These are phyloP conservation scores for Citrus inodora DNA, from an alignment of 345 rosid species.

Conservation along the genomic window DNA sequence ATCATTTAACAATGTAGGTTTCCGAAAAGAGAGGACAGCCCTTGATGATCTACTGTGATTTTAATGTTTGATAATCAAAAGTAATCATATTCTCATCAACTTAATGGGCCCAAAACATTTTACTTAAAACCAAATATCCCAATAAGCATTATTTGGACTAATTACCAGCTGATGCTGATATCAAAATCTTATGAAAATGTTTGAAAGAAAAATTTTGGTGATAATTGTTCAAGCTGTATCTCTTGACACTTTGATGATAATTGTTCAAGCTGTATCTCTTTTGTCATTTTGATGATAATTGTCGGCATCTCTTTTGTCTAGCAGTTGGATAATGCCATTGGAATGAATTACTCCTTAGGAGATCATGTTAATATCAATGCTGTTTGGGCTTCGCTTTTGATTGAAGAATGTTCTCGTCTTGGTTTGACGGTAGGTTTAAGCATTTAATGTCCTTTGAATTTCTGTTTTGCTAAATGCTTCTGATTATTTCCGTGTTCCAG, in stretches of 20 bases:
- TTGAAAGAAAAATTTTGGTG: neutral
- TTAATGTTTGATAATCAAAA: neutral
- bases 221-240: slow-evolving; percentile 21
- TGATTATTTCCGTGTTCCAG: slow-evolving; percentile 49
- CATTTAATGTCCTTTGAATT: slow-evolving; percentile 12
- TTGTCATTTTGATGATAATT: slow-evolving; percentile 22
- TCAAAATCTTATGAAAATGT: neutral
- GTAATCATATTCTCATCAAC: neutral
- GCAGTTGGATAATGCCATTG: slow-evolving; percentile 58
- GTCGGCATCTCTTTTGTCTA: slow-evolving; percentile 27
- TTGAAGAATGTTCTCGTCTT: slow-evolving; percentile 93
- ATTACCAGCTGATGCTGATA: slow-evolving; percentile 2
- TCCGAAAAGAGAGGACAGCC: neutral
- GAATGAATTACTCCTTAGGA: slow-evolving; percentile 36
- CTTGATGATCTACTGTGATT: neutral
- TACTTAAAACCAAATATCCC: neutral
- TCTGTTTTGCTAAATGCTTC: slow-evolving; percentile 22
- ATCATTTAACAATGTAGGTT: neutral
- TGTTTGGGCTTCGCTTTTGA: slow-evolving; percentile 81
- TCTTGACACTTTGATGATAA: slow-evolving; percentile 17
- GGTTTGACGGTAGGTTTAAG: slow-evolving; percentile 70
- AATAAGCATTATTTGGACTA: neutral
- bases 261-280: slow-evolving; percentile 25
- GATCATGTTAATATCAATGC: slow-evolving; percentile 64
- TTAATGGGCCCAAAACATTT: slow-evolving; percentile 1